Percentiles rank a stretch among this genome's conserved stretches.
These are phyloP conservation scores for Echinochloa phyllopogon DNA, from an alignment of 176 grass and related monocot species.

Conservation along the genomic window DNA sequence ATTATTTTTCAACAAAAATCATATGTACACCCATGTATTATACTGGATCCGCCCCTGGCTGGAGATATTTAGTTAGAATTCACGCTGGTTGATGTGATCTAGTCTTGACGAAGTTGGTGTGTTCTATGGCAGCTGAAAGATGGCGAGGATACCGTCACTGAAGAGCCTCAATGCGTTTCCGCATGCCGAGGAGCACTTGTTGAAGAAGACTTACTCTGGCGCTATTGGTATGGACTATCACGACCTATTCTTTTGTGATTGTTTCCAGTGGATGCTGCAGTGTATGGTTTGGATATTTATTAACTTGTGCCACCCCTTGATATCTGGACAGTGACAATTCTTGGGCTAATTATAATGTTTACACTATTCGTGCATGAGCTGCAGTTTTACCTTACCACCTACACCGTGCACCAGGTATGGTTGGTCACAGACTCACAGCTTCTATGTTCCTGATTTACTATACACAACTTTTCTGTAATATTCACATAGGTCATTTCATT, in stretches of 20 bases:
- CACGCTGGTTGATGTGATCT: not conserved
- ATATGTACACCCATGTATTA: not conserved
- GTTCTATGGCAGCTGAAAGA: conserved; percentile 49
- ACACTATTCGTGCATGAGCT: conserved; percentile 89
- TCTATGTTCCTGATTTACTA: not conserved
- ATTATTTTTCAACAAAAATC: too few species aligned
- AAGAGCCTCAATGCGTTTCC: conserved; percentile 96
- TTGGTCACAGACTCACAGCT: not conserved
- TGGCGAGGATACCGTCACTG: conserved; percentile 79
- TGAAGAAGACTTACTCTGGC: conserved; percentile 91
- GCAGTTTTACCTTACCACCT: conserved; percentile 88
- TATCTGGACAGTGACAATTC: conserved; percentile 68
- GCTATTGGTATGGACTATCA: conserved; percentile 74
- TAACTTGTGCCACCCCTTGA: conserved; percentile 1
- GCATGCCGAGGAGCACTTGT: conserved; percentile 86
- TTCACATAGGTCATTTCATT: not conserved
- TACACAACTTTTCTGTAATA: not conserved
- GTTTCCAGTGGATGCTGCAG: not conserved
- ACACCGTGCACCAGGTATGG: conserved; percentile 83
- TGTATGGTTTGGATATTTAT: conserved; percentile 6
- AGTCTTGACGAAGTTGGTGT: conserved; percentile 10
- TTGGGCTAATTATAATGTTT: conserved; percentile 85
- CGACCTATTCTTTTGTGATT: not conserved
- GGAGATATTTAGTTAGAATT: not conserved
- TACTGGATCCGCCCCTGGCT: conserved; percentile 1